Evolutionary conservation across 2,329 filamentous ascomycete genomes (phyloP).

Genomic region (Chalaropsis ovoidea): DNA sequence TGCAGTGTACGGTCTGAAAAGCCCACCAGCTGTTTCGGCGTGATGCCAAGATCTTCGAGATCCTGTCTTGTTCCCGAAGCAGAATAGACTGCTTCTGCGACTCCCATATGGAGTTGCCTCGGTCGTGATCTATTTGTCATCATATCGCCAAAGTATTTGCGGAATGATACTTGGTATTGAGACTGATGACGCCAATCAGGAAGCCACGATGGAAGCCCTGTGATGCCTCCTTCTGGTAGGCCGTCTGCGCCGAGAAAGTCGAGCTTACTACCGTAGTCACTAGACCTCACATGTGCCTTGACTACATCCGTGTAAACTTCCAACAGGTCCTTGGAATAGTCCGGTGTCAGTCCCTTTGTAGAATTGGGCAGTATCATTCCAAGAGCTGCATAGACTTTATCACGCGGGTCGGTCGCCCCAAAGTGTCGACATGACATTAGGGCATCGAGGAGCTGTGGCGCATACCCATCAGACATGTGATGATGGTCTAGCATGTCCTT

Average conservation of each 20-base stretch:
- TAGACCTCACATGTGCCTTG: conserved; percentile 24
- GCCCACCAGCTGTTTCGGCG: conserved; percentile 18
- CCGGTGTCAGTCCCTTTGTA: conserved; percentile 27
- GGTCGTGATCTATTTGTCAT: conserved; percentile 21
- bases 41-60: conserved; percentile 21
- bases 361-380: conserved; percentile 28
- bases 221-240: conserved; percentile 27
- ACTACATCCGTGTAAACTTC: conserved; percentile 29
- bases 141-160: conserved; percentile 25
- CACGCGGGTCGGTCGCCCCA: conserved; percentile 28
- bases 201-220: conserved; percentile 26
- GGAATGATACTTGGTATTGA: conserved; percentile 26
- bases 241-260: conserved; percentile 27
- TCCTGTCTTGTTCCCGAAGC: conserved; percentile 25
- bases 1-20: conserved; percentile 24
- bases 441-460: conserved; percentile 23
- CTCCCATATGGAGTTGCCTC: not conserved
- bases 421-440: conserved; percentile 25
- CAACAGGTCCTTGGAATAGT: conserved; percentile 28
- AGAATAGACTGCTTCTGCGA: conserved; percentile 19
- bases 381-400: conserved; percentile 29
- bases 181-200: conserved; percentile 26
- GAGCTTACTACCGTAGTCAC: conserved; percentile 24
- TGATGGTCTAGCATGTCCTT: conserved; percentile 23
- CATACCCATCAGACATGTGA: conserved; percentile 14